Percentiles rank a stretch among this genome's conserved stretches.
These are phyloP conservation scores for Mucor circinelloides DNA, from an alignment of 371 early-diverging fungal species.

Conservation along the genomic window DNA sequence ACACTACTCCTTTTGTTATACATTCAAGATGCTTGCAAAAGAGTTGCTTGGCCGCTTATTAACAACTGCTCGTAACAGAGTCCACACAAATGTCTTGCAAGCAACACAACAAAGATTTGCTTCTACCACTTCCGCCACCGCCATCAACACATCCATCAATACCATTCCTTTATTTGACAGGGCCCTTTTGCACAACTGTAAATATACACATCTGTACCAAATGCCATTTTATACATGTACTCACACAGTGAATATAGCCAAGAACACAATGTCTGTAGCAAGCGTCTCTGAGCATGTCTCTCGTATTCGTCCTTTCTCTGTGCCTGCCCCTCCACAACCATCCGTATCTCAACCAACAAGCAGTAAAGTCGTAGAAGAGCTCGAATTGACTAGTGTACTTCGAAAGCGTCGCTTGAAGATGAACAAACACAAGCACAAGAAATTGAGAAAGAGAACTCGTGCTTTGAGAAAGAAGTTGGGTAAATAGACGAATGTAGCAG, in stretches of 20 bases:
- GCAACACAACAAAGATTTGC: conserved; percentile 11
- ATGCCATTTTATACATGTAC: neutral
- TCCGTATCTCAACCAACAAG: conserved; percentile 14
- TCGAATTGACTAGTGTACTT: conserved; percentile 66
- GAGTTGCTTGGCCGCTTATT: conserved; percentile 15
- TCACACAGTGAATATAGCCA: conserved; percentile 8
- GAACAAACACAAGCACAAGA: conserved; percentile 89
- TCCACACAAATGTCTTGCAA: neutral
- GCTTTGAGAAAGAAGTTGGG: conserved; percentile 79
- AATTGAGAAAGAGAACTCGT: conserved; percentile 79
- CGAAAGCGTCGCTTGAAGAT: conserved; percentile 84
- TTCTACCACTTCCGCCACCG: conserved; percentile 22
- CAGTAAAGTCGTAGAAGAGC: conserved; percentile 23
- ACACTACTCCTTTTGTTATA: neutral
- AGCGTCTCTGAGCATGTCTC: conserved; percentile 40
- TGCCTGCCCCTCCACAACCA: conserved; percentile 43
- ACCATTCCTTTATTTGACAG: conserved; percentile 13
- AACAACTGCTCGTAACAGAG: conserved; percentile 4
- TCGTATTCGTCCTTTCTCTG: conserved; percentile 40
- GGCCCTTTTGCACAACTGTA: conserved; percentile 12
- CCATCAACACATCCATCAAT: neutral
- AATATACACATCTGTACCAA: neutral
- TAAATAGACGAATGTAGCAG: conserved; percentile 51
- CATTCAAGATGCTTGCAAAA: conserved; percentile 16
- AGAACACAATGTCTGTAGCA: conserved; percentile 16